Percentiles rank a stretch among this genome's conserved stretches.
These are phyloP conservation scores for Scutellaria minor DNA, from an alignment of 257 asterid species.

Conservation along the genomic window DNA sequence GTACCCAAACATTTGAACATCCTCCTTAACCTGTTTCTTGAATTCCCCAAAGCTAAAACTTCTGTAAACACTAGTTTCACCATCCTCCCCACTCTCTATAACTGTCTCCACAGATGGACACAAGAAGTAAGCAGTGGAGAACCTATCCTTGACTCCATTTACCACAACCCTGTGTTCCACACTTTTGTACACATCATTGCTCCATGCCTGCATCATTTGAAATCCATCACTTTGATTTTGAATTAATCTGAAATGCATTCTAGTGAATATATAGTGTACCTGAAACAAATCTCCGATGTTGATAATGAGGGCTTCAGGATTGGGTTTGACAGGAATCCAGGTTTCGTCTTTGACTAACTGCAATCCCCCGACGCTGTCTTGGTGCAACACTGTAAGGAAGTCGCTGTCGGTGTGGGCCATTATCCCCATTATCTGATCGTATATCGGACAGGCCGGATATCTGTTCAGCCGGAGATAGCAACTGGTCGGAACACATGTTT, in stretches of 20 bases:
- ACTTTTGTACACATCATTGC: constrained; percentile 65
- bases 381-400: constrained; percentile 79
- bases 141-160: constrained; percentile 59
- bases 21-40: constrained; percentile 57
- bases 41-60: constrained; percentile 63
- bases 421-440: constrained; percentile 62
- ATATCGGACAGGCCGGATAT: constrained; percentile 66
- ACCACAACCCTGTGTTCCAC: constrained; percentile 71
- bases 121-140: constrained; percentile 69
- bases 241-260: neutral
- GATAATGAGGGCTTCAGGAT: constrained; percentile 69
- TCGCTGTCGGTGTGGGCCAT: constrained; percentile 89
- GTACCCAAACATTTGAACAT: constrained; percentile 55
- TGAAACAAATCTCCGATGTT: constrained; percentile 86
- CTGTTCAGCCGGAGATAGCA: constrained; percentile 84
- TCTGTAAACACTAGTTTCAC: constrained; percentile 46
- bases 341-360: constrained; percentile 72
- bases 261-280: constrained; percentile 42
- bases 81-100: constrained; percentile 44
- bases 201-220: constrained; percentile 63
- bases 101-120: constrained; percentile 64
- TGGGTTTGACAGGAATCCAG: constrained; percentile 88
- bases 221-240: too few relatives aligned
- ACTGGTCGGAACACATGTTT: constrained; percentile 56
- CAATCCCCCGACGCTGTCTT: constrained; percentile 82